Base-by-base conservation (phyloP, 257 asterid genomes). In the Gynochthodes officinalis region DNA sequence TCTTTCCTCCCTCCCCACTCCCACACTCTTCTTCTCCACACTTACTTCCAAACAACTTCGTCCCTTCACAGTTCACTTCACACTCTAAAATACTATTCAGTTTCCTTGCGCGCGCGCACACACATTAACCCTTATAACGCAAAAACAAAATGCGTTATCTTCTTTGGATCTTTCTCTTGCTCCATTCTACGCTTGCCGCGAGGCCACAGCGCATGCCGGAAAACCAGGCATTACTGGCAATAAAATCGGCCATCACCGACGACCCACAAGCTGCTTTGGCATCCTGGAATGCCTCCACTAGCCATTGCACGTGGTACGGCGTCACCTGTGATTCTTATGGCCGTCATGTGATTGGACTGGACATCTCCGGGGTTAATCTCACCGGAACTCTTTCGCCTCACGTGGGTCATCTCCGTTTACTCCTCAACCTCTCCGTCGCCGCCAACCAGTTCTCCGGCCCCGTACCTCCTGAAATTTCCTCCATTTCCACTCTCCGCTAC, bases 251-350 rank as follows among this genome's bases (percentile, higher is more conserved):
- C 78, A 77, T 93, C 19, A 59, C 89, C 57, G 92, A 82, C n/a
- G 97, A 89, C 85, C 94, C 96, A 23, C 81, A 78, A 7, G 77
- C 88, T 40, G 55, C 96, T 0, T 83, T 93, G 44, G 62, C 85
- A 7, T 82, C 96, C 11, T 93, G 98, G 98, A 74, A 52, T 28
- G 39, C 74, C 75, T 72, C 85, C 79, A 86, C 89, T 39, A 59
- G 70, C 59, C 86, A 82, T 77, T 93, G 98, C 85, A 67, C 86
- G 0, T 93, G 98, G 98, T 65, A 43, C 28, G 94, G 95, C 3
- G 89, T 93, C 76, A 88, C 98, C 23, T 93, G 98, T 78, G 93
- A 88, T 46, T 15, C 87, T 53, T 58, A 80, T 35, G 62, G 53
- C 78, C 83, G 88, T 53, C 96, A 89, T 82, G 98, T 93, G 61